Conservation (phyloP, 495 filamentous ascomycete species). For the Hypoxylon lienhwacheense region DNA sequence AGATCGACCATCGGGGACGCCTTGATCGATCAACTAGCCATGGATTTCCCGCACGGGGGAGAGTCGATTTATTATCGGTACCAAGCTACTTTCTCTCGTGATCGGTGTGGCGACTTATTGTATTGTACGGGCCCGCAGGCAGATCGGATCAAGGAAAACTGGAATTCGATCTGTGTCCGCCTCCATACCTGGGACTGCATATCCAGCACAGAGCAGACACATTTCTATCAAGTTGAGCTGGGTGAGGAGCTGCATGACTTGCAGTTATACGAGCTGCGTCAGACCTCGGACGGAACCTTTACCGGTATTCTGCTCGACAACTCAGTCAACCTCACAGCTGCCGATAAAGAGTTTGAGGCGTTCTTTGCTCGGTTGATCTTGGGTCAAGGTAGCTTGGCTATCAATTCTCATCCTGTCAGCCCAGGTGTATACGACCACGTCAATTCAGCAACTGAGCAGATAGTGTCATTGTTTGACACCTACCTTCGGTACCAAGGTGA, state of each 20-base stretch:
- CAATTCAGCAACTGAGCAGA: conserved; percentile 14
- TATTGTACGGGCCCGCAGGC: conserved; percentile 19
- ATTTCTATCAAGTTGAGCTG: neutral
- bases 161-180: neutral
- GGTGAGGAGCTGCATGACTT: neutral
- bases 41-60: conserved; percentile 21
- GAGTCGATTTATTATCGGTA: conserved; percentile 30
- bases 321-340: neutral
- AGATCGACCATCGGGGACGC: neutral
- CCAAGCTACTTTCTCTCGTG: conserved; percentile 13
- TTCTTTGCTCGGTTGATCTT: conserved; percentile 16
- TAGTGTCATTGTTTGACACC: conserved; percentile 31
- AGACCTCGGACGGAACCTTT: neutral
- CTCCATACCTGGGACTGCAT: neutral
- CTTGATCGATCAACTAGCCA: neutral
- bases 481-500: conserved; percentile 28
- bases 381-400: conserved; percentile 9
- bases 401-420: neutral
- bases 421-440: neutral
- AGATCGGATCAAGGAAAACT: neutral
- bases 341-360: conserved; percentile 9
- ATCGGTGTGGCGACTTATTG: conserved; percentile 4
- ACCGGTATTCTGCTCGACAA: conserved; percentile 15
- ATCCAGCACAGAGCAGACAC: neutral
- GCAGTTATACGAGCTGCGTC: conserved; percentile 8